A percentile compares a stretch with the other conserved stretches of the same genome.
These are phyloP conservation scores for Pyronema omphalodes DNA, from an alignment of 495 filamentous ascomycete genomes.

Conservation along the genomic window DNA sequence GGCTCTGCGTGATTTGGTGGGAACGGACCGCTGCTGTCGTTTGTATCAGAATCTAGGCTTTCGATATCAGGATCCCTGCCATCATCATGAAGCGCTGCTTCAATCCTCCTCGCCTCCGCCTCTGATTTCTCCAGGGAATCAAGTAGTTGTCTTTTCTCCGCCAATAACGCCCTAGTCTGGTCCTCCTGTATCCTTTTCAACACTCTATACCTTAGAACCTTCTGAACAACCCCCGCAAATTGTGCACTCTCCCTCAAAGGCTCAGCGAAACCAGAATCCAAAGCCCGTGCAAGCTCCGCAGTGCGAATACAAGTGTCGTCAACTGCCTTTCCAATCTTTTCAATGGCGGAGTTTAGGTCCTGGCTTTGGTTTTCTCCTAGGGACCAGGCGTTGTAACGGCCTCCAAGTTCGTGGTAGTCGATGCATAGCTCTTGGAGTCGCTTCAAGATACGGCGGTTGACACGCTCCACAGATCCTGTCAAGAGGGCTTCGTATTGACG, in stretches of 20 bases:
- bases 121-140: constrained; percentile 79
- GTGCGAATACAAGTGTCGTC: constrained; percentile 94
- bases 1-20: constrained; percentile 65
- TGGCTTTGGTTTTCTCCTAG: constrained; percentile 56
- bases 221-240: constrained; percentile 84
- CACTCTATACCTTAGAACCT: constrained; percentile 68
- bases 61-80: constrained; percentile 40
- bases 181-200: constrained; percentile 91
- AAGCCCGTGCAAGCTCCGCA: constrained; percentile 62
- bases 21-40: constrained; percentile 38
- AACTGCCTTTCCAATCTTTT: constrained; percentile 82
- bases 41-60: constrained; percentile 51
- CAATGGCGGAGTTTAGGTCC: constrained; percentile 79
- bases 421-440: constrained; percentile 67
- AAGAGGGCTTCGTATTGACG: constrained; percentile 72
- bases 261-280: constrained; percentile 84
- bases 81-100: constrained; percentile 53
- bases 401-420: constrained; percentile 81
- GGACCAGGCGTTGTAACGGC: constrained; percentile 90
- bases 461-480: constrained; percentile 84
- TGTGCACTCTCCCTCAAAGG: constrained; percentile 95
- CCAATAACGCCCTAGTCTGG: constrained; percentile 81
- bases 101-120: constrained; percentile 74
- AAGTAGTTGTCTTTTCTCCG: constrained; percentile 59
- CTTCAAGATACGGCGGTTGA: constrained; percentile 72